A percentile compares a stretch with the other conserved stretches of the same genome.
Conservation (phyloP, 768 basidiomycete genomes). For the Suillus tomentosus region DNA sequence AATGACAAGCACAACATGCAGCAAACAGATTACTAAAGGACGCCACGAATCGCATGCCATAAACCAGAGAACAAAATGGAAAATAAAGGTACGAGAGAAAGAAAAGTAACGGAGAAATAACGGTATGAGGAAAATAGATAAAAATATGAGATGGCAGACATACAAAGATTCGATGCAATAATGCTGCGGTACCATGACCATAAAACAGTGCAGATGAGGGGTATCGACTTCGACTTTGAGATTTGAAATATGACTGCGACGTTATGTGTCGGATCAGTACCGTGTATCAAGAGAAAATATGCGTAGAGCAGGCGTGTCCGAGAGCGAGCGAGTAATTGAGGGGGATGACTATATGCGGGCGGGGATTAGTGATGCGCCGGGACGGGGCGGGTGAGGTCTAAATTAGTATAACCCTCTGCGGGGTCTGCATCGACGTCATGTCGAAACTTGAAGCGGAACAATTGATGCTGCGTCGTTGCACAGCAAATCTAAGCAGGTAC, state of each 20-base stretch:
- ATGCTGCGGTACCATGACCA: neutral
- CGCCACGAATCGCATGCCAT: neutral
- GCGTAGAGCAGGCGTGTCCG: neutral
- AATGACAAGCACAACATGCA: neutral
- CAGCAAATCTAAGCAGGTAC: constrained; percentile 17
- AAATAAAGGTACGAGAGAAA: neutral
- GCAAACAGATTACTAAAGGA: neutral
- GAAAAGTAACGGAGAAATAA: neutral
- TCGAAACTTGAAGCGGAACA: neutral
- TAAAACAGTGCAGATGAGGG: constrained; percentile 7
- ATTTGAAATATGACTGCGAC: neutral
- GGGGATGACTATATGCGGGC: neutral
- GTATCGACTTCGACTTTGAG: constrained; percentile 4
- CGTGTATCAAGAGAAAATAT: constrained; percentile 1
- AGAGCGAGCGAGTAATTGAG: neutral
- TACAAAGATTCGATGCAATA: constrained; percentile 3
- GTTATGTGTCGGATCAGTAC: neutral
- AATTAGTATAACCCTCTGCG: neutral
- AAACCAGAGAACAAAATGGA: neutral
- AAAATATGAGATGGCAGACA: neutral
- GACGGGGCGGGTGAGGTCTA: neutral
- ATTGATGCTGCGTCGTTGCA: neutral
- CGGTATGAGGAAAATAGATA: neutral
- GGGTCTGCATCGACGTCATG: neutral
- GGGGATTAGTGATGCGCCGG: neutral